phyloP scores from a whole-genome alignment of 371 early-diverging fungal species.

The Rhizopus microsporus region DNA sequence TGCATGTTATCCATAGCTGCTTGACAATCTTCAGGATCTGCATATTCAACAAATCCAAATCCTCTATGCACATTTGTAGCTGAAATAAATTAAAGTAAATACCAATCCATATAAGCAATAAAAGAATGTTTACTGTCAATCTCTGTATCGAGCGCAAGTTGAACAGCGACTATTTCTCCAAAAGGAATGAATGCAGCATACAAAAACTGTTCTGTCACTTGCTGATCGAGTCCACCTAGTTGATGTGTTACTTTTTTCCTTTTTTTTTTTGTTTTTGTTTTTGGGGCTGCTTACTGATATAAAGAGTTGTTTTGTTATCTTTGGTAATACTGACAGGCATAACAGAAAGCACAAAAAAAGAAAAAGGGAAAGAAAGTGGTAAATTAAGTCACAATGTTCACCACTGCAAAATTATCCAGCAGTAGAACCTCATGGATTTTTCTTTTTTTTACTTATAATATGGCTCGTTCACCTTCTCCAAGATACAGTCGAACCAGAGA shows the following conservation, averaged over 20 bases:
- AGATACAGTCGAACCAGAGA: constrained; percentile 28
- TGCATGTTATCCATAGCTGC: constrained; percentile 97
- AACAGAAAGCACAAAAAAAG: constrained; percentile 1
- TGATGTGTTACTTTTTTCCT: background rate
- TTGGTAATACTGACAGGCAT: constrained; percentile 32
- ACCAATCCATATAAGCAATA: background rate
- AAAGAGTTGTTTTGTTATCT: constrained; percentile 57
- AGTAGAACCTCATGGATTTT: background rate
- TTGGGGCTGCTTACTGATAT: constrained; percentile 42
- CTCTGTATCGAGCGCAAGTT: constrained; percentile 77
- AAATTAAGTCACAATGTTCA: background rate
- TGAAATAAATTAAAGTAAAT: background rate
- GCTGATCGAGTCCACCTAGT: constrained; percentile 80
- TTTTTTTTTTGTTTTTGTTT: background rate
- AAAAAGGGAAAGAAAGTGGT: constrained; percentile 7
- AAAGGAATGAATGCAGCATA: constrained; percentile 94
- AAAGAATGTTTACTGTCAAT: constrained; percentile 53
- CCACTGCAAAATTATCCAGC: background rate
- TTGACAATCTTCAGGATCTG: constrained; percentile 77
- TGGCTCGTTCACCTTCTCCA: constrained; percentile 50
- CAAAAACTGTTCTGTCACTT: constrained; percentile 76
- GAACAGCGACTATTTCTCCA: constrained; percentile 91
- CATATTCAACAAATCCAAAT: constrained; percentile 95
- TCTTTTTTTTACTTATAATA: constrained; percentile 14
- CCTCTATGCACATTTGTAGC: constrained; percentile 76